Base-by-base conservation (phyloP, 1,284 basidiomycete species). In the Apiotrichum sp. region DNA sequence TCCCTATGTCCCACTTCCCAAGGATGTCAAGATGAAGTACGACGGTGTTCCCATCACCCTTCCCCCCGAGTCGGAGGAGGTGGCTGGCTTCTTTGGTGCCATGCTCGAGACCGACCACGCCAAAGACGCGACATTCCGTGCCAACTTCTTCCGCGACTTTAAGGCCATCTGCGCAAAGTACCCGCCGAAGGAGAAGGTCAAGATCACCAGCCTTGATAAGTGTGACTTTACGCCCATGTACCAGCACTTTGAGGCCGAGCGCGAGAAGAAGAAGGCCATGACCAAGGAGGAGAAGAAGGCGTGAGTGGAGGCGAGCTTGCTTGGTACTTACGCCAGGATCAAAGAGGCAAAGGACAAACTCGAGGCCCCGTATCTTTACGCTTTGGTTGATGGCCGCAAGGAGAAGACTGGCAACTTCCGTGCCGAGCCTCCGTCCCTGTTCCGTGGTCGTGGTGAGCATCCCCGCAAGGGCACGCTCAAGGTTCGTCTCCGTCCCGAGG, bases 341-440 rank as follows among this genome's bases (percentile, higher is more conserved):
- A 97, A 97, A 79, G 87, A 87, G 62, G 82, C 82, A 55, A 93
- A 88, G 75, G 89, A 93, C 55, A 84, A 84, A 51, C 68, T 86
- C 54, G 96, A 98, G 75, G 84, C 83, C 48, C 87, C 87, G 60
- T 98, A 92, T 76, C 86, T 84, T 45, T 82, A 82, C 39, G 98
- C 95, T 73, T 68, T 86, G 13, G 84, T 99, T 44, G 93, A 99
- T 69, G 95, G 93, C 29, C 85, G 93, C 53, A 93, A 93, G 77
- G 96, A 99, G 79, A 97, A 96, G 75, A 85, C 97, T 52, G 96
- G 96, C 55, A 98, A 98, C 79, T 98, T 98, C 80, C 85, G 93
- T 64, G 86, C 98, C 50, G 96, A 99, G 81, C 96, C 96, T 70
- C 96, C 96, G 16, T 92, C 93, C 43, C 80, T 98, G 44, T 99